Evolutionary conservation across 306 rosid species (phyloP).

Genomic region (Ochetophila trinervis): DNA sequence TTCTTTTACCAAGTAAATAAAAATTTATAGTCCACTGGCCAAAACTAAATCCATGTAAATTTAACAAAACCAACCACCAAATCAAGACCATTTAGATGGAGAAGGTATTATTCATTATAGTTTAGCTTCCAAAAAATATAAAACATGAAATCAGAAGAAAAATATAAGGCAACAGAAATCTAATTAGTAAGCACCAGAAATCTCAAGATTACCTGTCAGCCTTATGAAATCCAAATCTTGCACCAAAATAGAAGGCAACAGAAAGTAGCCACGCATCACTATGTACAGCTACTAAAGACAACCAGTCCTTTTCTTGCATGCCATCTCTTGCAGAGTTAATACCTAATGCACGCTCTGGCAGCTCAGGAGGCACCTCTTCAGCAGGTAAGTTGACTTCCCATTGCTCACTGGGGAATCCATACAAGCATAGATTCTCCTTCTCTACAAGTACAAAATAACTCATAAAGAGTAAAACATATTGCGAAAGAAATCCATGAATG

Average conservation of each 20-base stretch:
- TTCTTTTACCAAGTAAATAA: too few species aligned
- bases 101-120: too few species aligned
- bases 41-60: neutral
- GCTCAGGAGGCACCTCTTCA: constrained; percentile 95
- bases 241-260: constrained; percentile 88
- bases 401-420: constrained; percentile 80
- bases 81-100: neutral
- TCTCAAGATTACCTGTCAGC: constrained; percentile 56
- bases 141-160: too few species aligned
- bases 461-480: constrained; percentile 20
- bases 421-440: constrained; percentile 89
- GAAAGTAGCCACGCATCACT: constrained; percentile 96
- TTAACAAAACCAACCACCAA: neutral
- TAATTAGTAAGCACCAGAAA: neutral
- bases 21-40: too few species aligned
- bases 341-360: constrained; percentile 93
- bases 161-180: too few species aligned
- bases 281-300: constrained; percentile 86
- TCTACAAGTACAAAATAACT: constrained; percentile 46
- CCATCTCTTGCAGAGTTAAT: constrained; percentile 96
- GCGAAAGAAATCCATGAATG: constrained; percentile 3
- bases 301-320: constrained; percentile 89
- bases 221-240: constrained; percentile 87
- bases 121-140: too few species aligned
- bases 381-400: constrained; percentile 99